These are phyloP conservation scores for Sphenostylis stenocarpa DNA, from an alignment of 306 rosid genomes.

Conservation along the genomic window DNA sequence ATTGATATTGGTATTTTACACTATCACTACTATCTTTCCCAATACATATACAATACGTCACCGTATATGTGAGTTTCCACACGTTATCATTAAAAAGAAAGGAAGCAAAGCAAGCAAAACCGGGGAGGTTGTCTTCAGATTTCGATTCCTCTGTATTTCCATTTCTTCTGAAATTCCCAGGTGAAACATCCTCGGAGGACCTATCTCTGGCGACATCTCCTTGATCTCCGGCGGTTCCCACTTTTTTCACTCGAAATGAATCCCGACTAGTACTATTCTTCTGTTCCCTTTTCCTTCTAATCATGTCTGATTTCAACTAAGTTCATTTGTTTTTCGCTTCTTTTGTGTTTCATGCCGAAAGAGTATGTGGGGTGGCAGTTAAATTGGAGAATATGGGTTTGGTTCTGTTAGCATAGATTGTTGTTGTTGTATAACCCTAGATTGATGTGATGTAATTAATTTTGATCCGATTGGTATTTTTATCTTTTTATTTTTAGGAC, in stretches of 20 bases:
- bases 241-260: constrained; percentile 31
- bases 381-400: background rate
- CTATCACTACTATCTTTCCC: too few relatives aligned
- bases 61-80: constrained; percentile 30
- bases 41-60: constrained; percentile 37
- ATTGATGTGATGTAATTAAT: constrained; percentile 15
- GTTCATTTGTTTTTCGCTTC: constrained; percentile 7
- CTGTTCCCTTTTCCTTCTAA: background rate
- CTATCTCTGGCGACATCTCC: constrained; percentile 6
- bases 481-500: background rate
- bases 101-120: background rate
- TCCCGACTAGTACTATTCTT: constrained; percentile 49
- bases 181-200: constrained; percentile 21
- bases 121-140: constrained; percentile 8
- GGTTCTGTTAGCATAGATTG: background rate
- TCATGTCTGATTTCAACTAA: background rate
- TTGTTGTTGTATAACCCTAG: constrained; percentile 40
- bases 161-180: constrained; percentile 11
- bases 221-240: constrained; percentile 27
- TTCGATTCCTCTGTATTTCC: constrained; percentile 12
- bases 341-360: background rate
- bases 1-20: too few relatives aligned
- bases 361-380: constrained; percentile 5
- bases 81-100: constrained; percentile 25
- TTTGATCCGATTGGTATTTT: background rate